Conservation (phyloP, 2,329 filamentous ascomycete genomes). For the Penicillium griseofulvum region DNA sequence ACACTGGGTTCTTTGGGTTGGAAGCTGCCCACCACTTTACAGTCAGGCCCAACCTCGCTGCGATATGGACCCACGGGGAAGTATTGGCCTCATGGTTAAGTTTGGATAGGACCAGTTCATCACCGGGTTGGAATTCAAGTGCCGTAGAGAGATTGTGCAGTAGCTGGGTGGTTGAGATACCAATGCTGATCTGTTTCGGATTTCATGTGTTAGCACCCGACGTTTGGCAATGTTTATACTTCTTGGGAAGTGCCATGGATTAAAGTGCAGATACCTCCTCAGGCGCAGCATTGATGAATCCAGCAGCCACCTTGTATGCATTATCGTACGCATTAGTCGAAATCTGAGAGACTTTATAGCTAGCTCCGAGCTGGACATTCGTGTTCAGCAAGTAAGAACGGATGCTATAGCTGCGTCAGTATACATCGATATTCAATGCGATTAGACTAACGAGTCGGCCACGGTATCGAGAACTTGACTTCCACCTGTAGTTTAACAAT, state of each 20-base stretch:
- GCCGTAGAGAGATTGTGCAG: conserved; percentile 67
- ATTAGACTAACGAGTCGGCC: conserved; percentile 58
- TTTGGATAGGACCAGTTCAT: conserved; percentile 68
- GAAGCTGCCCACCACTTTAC: conserved; percentile 69
- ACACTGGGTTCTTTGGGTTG: conserved; percentile 54
- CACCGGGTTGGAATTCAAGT: conserved; percentile 54
- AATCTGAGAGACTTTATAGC: conserved; percentile 59
- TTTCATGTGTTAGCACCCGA: neutral
- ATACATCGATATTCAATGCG: neutral
- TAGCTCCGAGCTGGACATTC: conserved; percentile 74
- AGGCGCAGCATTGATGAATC: conserved; percentile 65
- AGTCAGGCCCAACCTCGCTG: conserved; percentile 57
- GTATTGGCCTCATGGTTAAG: conserved; percentile 79
- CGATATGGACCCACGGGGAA: conserved; percentile 69
- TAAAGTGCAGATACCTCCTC: conserved; percentile 55
- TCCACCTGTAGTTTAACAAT: conserved; percentile 50
- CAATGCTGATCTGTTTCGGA: conserved; percentile 45
- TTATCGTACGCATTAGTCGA: conserved; percentile 60
- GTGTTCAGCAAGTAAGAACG: conserved; percentile 63
- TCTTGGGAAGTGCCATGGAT: neutral
- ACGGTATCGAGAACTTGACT: conserved; percentile 68
- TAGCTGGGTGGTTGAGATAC: conserved; percentile 72
- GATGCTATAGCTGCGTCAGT: conserved; percentile 47
- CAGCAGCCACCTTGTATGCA: conserved; percentile 64
- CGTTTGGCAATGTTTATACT: neutral